Evolutionary conservation across 495 filamentous ascomycete species (phyloP), one percentile per base, ranked within the genome.

Genomic region (Annulohypoxylon stygium): DNA sequence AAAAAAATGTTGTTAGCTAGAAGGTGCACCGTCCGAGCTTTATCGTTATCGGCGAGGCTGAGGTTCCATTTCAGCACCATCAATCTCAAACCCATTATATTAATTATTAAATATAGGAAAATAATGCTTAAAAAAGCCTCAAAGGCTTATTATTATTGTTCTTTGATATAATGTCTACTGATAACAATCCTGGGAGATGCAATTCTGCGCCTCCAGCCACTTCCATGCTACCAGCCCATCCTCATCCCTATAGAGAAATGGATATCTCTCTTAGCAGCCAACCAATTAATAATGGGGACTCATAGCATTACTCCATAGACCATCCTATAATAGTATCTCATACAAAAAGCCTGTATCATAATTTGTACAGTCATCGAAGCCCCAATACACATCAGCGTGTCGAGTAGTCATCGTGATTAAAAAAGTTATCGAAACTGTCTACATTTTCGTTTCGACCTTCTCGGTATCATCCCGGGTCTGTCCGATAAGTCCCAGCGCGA

Each of bases 271-370:
- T 58, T 20, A 37, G 16, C 18, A 26, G 65, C 30, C 53, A 20
- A 58, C 67, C 48, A 62, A 47, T 60, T 36, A 66, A 33, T 25
- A 66, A 33, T 36, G 36, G 47, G 57, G 11, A 36, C 39, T 58
- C 63, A 58, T 59, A 4, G 41, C 66, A 66, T 69, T 65, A 73
- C 69, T 72, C 64, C 69, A 48, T 67, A 69, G 65, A 61, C 55
- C 61, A 36, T 60, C 59, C 43, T 64, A 59, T 65, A 34, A 8
- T 51, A 51, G 48, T 53, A 59, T 53, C 69, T 65, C 62, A 58
- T 75, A 67, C 67, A 71, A 64, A 73, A 74, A 72, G 71, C 74
- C 61, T 74, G 59, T 67, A 65, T 70, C 73, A 65, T 77, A 75
- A 77, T 73, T 73, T 76, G 63, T 76, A 78, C 76, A 76, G 47